These are phyloP conservation scores for Fusarium decemcellulare DNA, from an alignment of 2,329 filamentous ascomycete genomes.

Conservation along the genomic window DNA sequence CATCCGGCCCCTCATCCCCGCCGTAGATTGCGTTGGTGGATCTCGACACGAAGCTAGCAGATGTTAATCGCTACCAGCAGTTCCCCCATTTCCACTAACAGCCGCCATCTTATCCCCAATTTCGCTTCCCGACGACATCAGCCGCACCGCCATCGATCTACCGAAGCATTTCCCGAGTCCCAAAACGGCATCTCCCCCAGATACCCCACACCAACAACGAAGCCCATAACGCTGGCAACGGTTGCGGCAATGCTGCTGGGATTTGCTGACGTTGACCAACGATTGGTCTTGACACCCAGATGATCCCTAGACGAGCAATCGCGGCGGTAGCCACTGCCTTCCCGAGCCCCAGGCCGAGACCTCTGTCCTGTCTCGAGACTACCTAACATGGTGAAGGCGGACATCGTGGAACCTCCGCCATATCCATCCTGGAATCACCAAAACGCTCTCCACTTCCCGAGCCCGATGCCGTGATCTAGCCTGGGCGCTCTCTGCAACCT, in stretches of 20 bases:
- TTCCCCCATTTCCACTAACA: slow-evolving; percentile 18
- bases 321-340: neutral
- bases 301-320: slow-evolving; percentile 8
- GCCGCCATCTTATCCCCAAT: slow-evolving; percentile 1
- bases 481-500: neutral
- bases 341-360: slow-evolving; percentile 13
- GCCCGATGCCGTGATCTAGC: slow-evolving; percentile 32
- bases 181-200: slow-evolving; percentile 46
- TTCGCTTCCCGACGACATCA: slow-evolving; percentile 41
- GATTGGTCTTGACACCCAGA: slow-evolving; percentile 14
- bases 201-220: slow-evolving; percentile 42
- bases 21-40: neutral
- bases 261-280: slow-evolving; percentile 16
- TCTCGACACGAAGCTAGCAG: slow-evolving; percentile 10
- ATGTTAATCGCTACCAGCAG: slow-evolving; percentile 8
- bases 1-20: slow-evolving; percentile 15
- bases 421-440: slow-evolving; percentile 7
- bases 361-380: neutral
- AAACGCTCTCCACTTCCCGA: slow-evolving; percentile 37
- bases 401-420: slow-evolving; percentile 11
- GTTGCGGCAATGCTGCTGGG: slow-evolving; percentile 13
- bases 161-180: slow-evolving; percentile 49
- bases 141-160: slow-evolving; percentile 42
- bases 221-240: slow-evolving; percentile 35
- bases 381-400: slow-evolving; percentile 5